A percentile compares a stretch with the other conserved stretches of the same genome.
Conservation (phyloP, 768 basidiomycete genomes). For the Amanita subjunquillea region DNA sequence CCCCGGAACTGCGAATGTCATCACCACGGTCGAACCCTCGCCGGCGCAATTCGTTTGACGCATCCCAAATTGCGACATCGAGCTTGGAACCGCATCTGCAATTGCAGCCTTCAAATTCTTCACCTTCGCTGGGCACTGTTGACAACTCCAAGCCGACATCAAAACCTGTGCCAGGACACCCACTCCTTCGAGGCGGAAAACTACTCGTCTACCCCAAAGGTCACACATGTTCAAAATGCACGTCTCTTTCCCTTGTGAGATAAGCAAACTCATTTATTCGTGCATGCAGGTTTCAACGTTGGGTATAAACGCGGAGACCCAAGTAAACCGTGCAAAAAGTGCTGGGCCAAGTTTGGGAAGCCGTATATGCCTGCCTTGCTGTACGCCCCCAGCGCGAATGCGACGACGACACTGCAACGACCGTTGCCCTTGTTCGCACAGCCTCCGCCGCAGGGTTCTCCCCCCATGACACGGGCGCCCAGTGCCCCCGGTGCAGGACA, state of each 20-base stretch:
- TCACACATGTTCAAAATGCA: conserved; percentile 61
- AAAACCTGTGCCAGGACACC: conserved; percentile 54
- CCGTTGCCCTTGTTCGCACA: conserved; percentile 20
- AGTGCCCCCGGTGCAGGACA: neutral
- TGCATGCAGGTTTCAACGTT: conserved; percentile 49
- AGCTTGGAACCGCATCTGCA: neutral
- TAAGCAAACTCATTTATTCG: neutral
- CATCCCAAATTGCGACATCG: no score
- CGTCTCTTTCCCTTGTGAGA: conserved; percentile 10
- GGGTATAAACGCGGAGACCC: conserved; percentile 69
- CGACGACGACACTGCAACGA: conserved; percentile 21
- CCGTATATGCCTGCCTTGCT: conserved; percentile 27
- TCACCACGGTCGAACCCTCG: neutral
- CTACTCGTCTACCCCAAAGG: conserved; percentile 63
- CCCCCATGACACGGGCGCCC: neutral
- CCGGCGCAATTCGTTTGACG: neutral
- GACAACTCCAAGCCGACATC: conserved; percentile 57
- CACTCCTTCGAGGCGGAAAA: conserved; percentile 49
- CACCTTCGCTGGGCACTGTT: neutral
- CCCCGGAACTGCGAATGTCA: neutral
- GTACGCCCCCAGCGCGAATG: conserved; percentile 12
- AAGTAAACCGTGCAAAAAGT: conserved; percentile 54
- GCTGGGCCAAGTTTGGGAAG: conserved; percentile 64
- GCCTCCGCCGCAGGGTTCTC: conserved; percentile 10
- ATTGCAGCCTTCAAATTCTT: neutral